Base-by-base conservation (phyloP, 805 yeast genomes). In the Candida qinlingensis region DNA sequence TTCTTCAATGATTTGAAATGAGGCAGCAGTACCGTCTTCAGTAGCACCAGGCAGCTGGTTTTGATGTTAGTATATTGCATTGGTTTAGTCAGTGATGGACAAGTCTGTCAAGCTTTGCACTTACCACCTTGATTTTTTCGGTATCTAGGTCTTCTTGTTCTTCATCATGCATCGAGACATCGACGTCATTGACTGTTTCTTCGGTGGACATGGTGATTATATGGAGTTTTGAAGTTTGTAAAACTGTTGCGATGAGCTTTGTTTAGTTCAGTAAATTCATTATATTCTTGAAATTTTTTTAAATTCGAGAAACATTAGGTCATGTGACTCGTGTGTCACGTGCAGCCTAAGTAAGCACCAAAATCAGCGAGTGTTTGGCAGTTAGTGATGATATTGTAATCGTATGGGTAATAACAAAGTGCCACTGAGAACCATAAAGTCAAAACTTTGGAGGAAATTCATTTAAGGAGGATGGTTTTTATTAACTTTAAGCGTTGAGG, bases 1-100 rank as follows among this genome's bases (percentile, higher is more conserved):
- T 68, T 94, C 99, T 57, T 90, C 94, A 33, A 80, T 66, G 52
- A 94, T 85, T 68, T 92, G 96, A 72, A 94, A 94, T 5, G 97
- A 88, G 1, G 96, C 97, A 29, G 96, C 90, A 39, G 92, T 79
- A 41, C 97, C 97, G 64, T 94, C 98, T 54, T 87, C 94, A 4
- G 96, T 77, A 9, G 92, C 79, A 5, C 97, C 97, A 28, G 96
- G 92, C 38, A 90, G 79, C 52, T 54, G 28, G 10, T 7, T 11
- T 5, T 25, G 3, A 1, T 12, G 39, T 44, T 39, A 42, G 46
- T 47, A 38, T 12, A 8, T 19, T 19, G 19, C 19, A 19, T 19
- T 19, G 19, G 19, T 3, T 19, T 19, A 19, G 19, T 19, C 19
- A 19, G 19, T 19, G 19, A 19, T 19, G 19, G 19, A 19, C 19